Base-by-base conservation (phyloP, 2,329 filamentous ascomycete genomes). In the Diaporthe sp. region DNA sequence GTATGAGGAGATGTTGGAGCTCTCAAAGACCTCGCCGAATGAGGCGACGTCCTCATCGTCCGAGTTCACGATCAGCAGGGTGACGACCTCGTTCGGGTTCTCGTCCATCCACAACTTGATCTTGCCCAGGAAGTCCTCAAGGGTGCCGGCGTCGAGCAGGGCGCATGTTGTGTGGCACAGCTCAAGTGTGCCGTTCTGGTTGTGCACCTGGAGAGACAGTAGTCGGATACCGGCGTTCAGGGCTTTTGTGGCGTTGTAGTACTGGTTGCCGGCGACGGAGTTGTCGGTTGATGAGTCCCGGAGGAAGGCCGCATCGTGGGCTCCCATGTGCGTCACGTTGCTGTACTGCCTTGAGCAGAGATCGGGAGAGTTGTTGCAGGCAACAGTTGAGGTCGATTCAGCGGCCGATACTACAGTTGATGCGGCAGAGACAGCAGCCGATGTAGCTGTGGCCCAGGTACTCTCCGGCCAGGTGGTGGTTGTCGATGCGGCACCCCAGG, bases 361-460 rank as follows among this genome's bases (percentile, higher is more conserved):
- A 57, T 87, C 85, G 0, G 94, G 93, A 0, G 93, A 95, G 86
- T 96, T 96, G 85, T 97, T 97, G 89, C 95, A 97, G 42, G 92
- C 90, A 30, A 83, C 84, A 15, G 82, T 75, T 77, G 85, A 75
- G 77, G 81, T 71, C 73, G 82, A 76, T 10, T 45, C 54, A 15
- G 77, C 71, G 45, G 69, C 74, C 25, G 68, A 57, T 38, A 50
- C 38, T 30, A 68, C 70, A 10, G 67, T 57, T 47, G 74, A 50
- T 45, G 74, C 60, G 54, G 72, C 70, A 22, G 69, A 50, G 61
- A 58, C 64, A 10, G 33, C 33, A 25, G 67, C 57, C 15, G 74
- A 50, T 1, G 72, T 71, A 15, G 72, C 52, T 17, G 72, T 30
- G 33, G 64, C 61, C 72, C 55, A 52, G 25, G 72, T 17, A 17